Conservation (phyloP, 2,329 filamentous ascomycete genomes). For the Thelonectria discophora region DNA sequence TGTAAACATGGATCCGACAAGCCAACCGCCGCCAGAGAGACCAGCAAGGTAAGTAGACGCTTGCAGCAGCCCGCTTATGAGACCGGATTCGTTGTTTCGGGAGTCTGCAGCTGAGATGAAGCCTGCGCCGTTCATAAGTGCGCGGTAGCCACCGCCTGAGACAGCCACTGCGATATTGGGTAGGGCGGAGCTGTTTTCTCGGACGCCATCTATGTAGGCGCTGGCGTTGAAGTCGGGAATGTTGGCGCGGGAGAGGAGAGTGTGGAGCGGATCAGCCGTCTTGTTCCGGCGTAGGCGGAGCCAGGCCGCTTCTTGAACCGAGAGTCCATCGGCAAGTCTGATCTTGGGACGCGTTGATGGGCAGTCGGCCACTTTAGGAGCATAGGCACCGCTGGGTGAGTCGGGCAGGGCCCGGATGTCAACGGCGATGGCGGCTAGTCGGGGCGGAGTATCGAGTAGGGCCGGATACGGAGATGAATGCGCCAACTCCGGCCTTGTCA, state of each 20-base stretch:
- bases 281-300: slow-evolving; percentile 71
- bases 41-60: slow-evolving; percentile 78
- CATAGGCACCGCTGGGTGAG: slow-evolving; percentile 15
- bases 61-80: slow-evolving; percentile 77
- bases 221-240: slow-evolving; percentile 76
- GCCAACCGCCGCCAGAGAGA: slow-evolving; percentile 79
- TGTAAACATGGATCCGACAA: slow-evolving; percentile 75
- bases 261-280: slow-evolving; percentile 74
- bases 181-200: slow-evolving; percentile 68
- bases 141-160: slow-evolving; percentile 82
- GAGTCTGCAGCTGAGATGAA: slow-evolving; percentile 71
- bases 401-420: too few species aligned
- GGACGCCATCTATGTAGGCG: slow-evolving; percentile 69
- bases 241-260: slow-evolving; percentile 72
- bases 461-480: too few species aligned
- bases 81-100: slow-evolving; percentile 49
- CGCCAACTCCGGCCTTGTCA: too few species aligned
- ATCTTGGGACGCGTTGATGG: slow-evolving; percentile 16
- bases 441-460: too few species aligned
- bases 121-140: slow-evolving; percentile 79
- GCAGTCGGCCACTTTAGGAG: slow-evolving; percentile 19
- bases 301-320: slow-evolving; percentile 58
- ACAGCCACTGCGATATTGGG: slow-evolving; percentile 73
- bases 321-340: slow-evolving; percentile 12
- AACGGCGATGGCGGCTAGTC: too few species aligned